Conservation (phyloP, 1,139 yeast genomes). For the Diutina pseudorugosa region DNA sequence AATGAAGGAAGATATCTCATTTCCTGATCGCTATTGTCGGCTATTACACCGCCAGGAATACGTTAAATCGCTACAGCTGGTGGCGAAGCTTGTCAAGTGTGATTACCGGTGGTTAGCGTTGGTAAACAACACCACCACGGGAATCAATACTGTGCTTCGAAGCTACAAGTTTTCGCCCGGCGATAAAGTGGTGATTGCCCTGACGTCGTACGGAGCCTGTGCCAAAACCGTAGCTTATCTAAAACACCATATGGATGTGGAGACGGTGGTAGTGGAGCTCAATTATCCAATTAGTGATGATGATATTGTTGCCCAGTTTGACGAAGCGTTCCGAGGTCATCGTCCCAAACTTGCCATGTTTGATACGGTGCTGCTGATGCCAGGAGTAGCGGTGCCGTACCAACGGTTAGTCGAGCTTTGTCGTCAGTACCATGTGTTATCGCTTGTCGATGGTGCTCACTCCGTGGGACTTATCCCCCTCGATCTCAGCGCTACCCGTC, state of each 20-base stretch:
- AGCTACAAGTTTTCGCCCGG: slow-evolving; percentile 39
- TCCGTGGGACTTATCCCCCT: slow-evolving; percentile 45
- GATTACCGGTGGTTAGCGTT: slow-evolving; percentile 35
- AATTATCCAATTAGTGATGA: slow-evolving; percentile 20
- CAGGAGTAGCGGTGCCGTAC: slow-evolving; percentile 51
- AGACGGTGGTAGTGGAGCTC: slow-evolving; percentile 20
- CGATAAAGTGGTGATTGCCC: slow-evolving; percentile 41
- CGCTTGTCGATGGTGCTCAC: slow-evolving; percentile 67
- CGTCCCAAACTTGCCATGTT: slow-evolving; percentile 20
- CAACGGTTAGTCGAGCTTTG: slow-evolving; percentile 36
- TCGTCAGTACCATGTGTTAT: slow-evolving; percentile 31
- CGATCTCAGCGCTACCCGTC: slow-evolving; percentile 30
- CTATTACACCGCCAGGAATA: slow-evolving; percentile 14
- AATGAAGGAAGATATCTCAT: slow-evolving; percentile 17
- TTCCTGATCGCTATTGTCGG: slow-evolving; percentile 31
- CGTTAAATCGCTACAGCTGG: slow-evolving; percentile 17
- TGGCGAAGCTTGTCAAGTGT: slow-evolving; percentile 30
- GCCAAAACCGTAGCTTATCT: slow-evolving; percentile 40
- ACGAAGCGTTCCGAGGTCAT: slow-evolving; percentile 14
- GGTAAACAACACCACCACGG: slow-evolving; percentile 49
- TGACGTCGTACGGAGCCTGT: slow-evolving; percentile 50
- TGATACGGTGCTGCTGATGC: slow-evolving; percentile 55
- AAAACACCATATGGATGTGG: slow-evolving; percentile 28
- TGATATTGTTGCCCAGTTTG: slow-evolving; percentile 32
- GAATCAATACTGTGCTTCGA: slow-evolving; percentile 46